Conservation (phyloP, 306 rosid species). For the Glycyrrhiza uralensis region DNA sequence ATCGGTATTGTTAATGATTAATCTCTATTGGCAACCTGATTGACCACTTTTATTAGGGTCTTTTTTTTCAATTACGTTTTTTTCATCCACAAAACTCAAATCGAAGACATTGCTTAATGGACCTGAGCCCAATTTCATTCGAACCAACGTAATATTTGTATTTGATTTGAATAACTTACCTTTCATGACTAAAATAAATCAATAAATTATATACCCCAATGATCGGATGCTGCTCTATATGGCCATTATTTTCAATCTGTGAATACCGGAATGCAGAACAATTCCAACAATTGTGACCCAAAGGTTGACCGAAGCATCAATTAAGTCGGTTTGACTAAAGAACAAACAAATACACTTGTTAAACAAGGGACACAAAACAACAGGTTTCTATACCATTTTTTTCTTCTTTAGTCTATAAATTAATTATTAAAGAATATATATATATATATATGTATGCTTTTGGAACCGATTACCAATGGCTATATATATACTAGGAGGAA, state of each 20-base stretch:
- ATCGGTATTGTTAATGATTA: no score
- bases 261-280: not conserved
- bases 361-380: constrained; percentile 2
- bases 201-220: no score
- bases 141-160: no score
- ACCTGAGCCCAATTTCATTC: no score
- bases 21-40: no score
- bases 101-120: no score
- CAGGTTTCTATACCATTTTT: not conserved
- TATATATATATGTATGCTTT: no score
- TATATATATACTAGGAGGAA: constrained; percentile 1
- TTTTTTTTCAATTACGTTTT: no score
- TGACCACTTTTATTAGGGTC: no score
- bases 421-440: not conserved
- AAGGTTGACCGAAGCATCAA: constrained; percentile 24
- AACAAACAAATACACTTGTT: not conserved
- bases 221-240: not conserved
- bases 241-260: not conserved
- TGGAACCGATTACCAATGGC: not conserved
- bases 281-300: not conserved
- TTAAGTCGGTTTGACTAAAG: not conserved
- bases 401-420: not conserved
- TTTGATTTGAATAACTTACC: no score
- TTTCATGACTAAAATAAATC: no score
- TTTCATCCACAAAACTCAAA: no score